Conservation (phyloP, 257 asterid species). For the Petunia axillaris region DNA sequence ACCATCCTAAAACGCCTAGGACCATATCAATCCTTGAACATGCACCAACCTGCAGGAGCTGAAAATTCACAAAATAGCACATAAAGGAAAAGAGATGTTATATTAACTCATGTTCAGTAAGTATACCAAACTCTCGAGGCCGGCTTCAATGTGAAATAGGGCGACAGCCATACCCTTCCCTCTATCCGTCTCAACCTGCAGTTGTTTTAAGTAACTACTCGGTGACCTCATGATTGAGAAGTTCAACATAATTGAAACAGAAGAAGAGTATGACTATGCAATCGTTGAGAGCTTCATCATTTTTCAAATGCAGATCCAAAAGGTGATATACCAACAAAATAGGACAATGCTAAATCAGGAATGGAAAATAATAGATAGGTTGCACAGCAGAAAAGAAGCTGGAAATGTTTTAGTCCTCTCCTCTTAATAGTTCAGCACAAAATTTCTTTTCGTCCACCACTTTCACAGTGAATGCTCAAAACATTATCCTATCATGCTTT, state of each 20-base stretch:
- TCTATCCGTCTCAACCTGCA: constrained; percentile 83
- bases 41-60: constrained; percentile 52
- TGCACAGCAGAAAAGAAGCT: background rate
- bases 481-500: background rate
- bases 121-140: constrained; percentile 74
- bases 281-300: background rate
- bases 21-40: constrained; percentile 72
- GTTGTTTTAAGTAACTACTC: background rate
- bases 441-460: background rate
- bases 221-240: background rate
- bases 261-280: background rate
- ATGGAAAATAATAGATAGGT: background rate
- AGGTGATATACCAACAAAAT: background rate
- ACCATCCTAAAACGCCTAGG: constrained; percentile 93
- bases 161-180: constrained; percentile 74
- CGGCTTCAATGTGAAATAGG: constrained; percentile 81
- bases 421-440: background rate
- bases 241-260: background rate
- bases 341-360: background rate
- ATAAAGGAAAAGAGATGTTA: background rate
- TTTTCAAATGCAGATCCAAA: background rate
- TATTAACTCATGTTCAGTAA: constrained; percentile 10
- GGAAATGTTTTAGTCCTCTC: background rate
- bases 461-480: background rate
- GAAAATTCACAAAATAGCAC: constrained; percentile 14